A percentile compares a stretch with the other conserved stretches of the same genome.
Conservation (phyloP, 768 basidiomycete species). For the Suillus alpinus region DNA sequence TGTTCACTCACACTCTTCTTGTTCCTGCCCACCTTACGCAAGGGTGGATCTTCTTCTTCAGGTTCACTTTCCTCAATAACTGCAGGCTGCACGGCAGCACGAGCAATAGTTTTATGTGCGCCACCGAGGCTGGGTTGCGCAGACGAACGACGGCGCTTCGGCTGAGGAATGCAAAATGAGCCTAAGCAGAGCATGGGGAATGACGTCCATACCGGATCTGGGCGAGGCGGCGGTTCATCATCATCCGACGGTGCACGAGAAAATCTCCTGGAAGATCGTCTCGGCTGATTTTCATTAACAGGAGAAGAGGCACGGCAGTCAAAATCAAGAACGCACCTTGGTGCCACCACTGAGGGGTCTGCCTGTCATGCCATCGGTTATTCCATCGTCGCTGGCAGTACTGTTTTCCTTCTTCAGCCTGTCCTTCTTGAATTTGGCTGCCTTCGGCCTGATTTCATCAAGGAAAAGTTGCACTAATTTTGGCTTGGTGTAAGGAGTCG, state of each 20-base stretch:
- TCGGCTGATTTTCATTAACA: slow-evolving; percentile 25
- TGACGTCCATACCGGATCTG: slow-evolving; percentile 52
- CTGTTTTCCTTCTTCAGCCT: slow-evolving; percentile 65
- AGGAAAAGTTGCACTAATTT: slow-evolving; percentile 78
- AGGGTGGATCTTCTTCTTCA: slow-evolving; percentile 59
- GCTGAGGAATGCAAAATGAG: slow-evolving; percentile 36
- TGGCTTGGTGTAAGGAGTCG: slow-evolving; percentile 72
- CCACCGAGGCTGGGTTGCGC: slow-evolving; percentile 69
- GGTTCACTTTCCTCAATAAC: slow-evolving; percentile 76
- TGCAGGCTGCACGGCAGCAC: slow-evolving; percentile 37
- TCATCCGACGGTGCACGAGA: slow-evolving; percentile 54
- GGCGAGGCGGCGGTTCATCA: slow-evolving; percentile 38
- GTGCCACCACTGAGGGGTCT: slow-evolving; percentile 48
- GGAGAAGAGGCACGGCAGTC: background rate
- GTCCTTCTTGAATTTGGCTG: slow-evolving; percentile 58
- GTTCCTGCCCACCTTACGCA: slow-evolving; percentile 57
- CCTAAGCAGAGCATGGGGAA: slow-evolving; percentile 6
- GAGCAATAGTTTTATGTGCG: slow-evolving; percentile 34
- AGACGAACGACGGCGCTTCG: slow-evolving; percentile 79
- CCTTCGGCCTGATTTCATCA: slow-evolving; percentile 65
- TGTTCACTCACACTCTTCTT: slow-evolving; percentile 51
- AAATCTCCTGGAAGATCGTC: slow-evolving; percentile 64
- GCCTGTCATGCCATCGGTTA: slow-evolving; percentile 82
- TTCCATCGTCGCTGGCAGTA: slow-evolving; percentile 77
- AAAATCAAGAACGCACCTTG: slow-evolving; percentile 37